A percentile compares a stretch with the other conserved stretches of the same genome.
These are phyloP conservation scores for Fusarium armeniacum DNA, from an alignment of 2,329 filamentous ascomycete species.

Conservation along the genomic window DNA sequence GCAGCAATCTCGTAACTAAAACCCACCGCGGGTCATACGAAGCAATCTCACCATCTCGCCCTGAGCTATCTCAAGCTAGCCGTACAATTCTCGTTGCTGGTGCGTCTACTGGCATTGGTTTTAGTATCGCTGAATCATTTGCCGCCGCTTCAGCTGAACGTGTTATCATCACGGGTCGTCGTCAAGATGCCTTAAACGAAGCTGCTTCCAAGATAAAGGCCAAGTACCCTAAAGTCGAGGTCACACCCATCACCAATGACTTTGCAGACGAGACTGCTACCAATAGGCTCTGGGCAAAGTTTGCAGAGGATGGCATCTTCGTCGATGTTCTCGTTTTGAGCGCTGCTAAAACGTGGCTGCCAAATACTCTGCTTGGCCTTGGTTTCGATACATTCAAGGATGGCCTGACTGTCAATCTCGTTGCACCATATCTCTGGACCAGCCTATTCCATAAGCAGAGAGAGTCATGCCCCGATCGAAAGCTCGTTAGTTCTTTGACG, in stretches of 20 bases:
- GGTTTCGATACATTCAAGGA: constrained; percentile 15
- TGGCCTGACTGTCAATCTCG: background rate
- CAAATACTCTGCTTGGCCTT: constrained; percentile 12
- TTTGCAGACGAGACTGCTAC: constrained; percentile 30
- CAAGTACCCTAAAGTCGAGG: background rate
- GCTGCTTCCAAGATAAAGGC: background rate
- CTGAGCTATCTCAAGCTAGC: constrained; percentile 58
- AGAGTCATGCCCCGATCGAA: background rate
- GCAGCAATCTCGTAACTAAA: background rate
- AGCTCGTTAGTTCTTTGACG: background rate
- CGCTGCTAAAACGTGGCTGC: constrained; percentile 38
- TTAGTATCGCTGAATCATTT: constrained; percentile 63
- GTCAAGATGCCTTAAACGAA: constrained; percentile 23
- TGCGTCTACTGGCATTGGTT: constrained; percentile 23
- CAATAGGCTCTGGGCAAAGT: constrained; percentile 50
- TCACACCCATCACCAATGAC: background rate
- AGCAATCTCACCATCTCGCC: constrained; percentile 55
- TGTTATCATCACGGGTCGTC: constrained; percentile 59
- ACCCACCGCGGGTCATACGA: constrained; percentile 48
- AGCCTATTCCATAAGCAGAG: constrained; percentile 17
- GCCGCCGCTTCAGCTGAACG: constrained; percentile 55
- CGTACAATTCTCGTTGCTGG: constrained; percentile 14
- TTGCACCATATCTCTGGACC: constrained; percentile 3
- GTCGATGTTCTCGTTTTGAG: constrained; percentile 53
- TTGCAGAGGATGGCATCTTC: constrained; percentile 31